A percentile compares a stretch with the other conserved stretches of the same genome.
Evolutionary conservation across 257 asterid genomes (phyloP).

Genomic region (Fraxinus pennsylvanica): DNA sequence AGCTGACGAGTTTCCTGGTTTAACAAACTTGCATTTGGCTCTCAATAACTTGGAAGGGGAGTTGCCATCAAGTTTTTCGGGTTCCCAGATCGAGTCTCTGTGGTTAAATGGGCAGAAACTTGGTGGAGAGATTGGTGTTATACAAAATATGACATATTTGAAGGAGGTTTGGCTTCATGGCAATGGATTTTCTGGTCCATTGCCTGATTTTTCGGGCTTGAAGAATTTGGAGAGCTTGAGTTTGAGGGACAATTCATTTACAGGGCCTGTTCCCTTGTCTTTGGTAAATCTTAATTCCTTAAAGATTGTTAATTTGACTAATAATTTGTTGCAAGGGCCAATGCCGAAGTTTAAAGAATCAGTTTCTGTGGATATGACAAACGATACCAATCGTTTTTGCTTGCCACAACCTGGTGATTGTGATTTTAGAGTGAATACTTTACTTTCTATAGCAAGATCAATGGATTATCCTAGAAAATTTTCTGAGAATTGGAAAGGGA

Average conservation of each 20-base stretch:
- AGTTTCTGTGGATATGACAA: slow-evolving; percentile 57
- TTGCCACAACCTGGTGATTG: slow-evolving; percentile 79
- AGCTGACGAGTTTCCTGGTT: slow-evolving; percentile 65
- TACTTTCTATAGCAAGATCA: slow-evolving; percentile 54
- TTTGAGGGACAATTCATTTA: slow-evolving; percentile 75
- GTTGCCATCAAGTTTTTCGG: slow-evolving; percentile 59
- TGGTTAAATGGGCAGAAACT: slow-evolving; percentile 90
- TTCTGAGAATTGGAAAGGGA: slow-evolving; percentile 80
- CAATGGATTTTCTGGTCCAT: slow-evolving; percentile 64
- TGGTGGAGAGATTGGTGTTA: slow-evolving; percentile 61
- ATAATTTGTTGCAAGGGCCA: slow-evolving; percentile 88
- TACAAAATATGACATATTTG: slow-evolving; percentile 77
- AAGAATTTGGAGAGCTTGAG: slow-evolving; percentile 59
- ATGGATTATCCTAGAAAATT: slow-evolving; percentile 68
- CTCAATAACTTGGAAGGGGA: slow-evolving; percentile 71
- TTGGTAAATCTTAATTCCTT: slow-evolving; percentile 68
- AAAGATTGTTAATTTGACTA: slow-evolving; percentile 74
- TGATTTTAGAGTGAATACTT: slow-evolving; percentile 61
- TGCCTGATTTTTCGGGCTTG: slow-evolving; percentile 70
- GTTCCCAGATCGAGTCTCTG: slow-evolving; percentile 68
- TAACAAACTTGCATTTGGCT: slow-evolving; percentile 78
- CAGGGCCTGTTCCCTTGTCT: slow-evolving; percentile 66
- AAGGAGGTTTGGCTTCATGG: slow-evolving; percentile 85
- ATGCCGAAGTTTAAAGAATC: slow-evolving; percentile 61
- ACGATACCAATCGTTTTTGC: slow-evolving; percentile 72